A percentile compares a stretch with the other conserved stretches of the same genome.
phyloP scores from a whole-genome alignment of 495 filamentous ascomycete species.

The Hypomontagnella monticulosa region DNA sequence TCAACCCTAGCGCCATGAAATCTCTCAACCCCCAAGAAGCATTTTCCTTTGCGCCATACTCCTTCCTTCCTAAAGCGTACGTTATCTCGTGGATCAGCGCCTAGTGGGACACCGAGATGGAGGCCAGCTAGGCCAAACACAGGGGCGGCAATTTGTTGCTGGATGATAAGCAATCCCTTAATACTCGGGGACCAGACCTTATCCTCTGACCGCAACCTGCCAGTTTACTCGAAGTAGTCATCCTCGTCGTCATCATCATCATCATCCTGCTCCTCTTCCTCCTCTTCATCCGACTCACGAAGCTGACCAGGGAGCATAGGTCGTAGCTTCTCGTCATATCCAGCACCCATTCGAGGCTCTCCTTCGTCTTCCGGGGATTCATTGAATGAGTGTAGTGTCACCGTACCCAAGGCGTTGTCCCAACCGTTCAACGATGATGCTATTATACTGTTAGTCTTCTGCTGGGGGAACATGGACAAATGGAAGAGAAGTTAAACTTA shows the following conservation, averaged over 20 bases:
- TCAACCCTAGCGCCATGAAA: constrained; percentile 23
- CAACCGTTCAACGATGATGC: constrained; percentile 85
- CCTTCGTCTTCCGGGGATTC: constrained; percentile 72
- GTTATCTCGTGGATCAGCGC: constrained; percentile 4
- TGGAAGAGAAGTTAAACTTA: constrained; percentile 49
- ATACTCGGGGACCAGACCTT: too few species aligned
- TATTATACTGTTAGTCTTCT: constrained; percentile 42
- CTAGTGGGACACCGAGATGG: background rate
- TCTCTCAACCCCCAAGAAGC: background rate
- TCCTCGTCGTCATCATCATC: background rate
- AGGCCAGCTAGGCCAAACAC: too few species aligned
- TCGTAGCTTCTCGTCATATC: constrained; percentile 61
- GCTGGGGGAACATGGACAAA: background rate
- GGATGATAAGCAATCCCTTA: too few species aligned
- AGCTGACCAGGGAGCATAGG: constrained; percentile 8
- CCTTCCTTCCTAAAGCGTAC: constrained; percentile 5
- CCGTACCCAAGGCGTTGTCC: constrained; percentile 74
- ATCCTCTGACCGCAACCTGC: too few species aligned
- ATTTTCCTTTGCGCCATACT: constrained; percentile 5
- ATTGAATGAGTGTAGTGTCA: constrained; percentile 80
- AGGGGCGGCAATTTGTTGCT: too few species aligned
- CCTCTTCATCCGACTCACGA: constrained; percentile 16
- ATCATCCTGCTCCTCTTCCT: constrained; percentile 13
- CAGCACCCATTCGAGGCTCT: constrained; percentile 65
- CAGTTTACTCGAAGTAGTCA: too few species aligned